Percentiles rank a stretch among this genome's conserved stretches.
Evolutionary conservation across 768 basidiomycete species (phyloP).

Genomic region (Tulasnella sp.): DNA sequence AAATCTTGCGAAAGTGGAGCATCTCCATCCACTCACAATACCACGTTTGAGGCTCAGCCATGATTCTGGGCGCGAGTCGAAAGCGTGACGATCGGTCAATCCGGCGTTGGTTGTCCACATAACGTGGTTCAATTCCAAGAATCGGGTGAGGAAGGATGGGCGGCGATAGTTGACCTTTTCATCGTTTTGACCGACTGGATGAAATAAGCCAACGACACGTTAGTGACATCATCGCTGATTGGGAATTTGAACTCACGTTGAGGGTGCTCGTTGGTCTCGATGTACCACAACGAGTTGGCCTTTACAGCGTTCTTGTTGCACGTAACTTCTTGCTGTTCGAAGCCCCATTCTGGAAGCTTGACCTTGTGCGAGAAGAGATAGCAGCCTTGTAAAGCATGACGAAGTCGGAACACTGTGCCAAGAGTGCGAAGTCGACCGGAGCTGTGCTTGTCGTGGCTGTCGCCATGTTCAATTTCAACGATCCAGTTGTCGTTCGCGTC

Average conservation of each 20-base stretch:
- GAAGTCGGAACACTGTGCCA: slow-evolving; percentile 77
- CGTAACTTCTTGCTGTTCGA: slow-evolving; percentile 98
- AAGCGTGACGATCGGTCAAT: slow-evolving; percentile 91
- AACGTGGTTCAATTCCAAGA: slow-evolving; percentile 86
- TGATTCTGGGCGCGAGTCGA: slow-evolving; percentile 86
- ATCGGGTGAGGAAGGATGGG: slow-evolving; percentile 91
- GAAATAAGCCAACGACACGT: slow-evolving; percentile 2
- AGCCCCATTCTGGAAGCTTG: slow-evolving; percentile 97
- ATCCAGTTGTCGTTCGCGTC: slow-evolving; percentile 94
- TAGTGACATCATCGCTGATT: neutral
- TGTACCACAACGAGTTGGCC: slow-evolving; percentile 89
- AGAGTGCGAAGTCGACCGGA: slow-evolving; percentile 74
- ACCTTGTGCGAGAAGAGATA: slow-evolving; percentile 98
- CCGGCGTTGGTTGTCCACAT: slow-evolving; percentile 99
- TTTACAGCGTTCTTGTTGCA: slow-evolving; percentile 96
- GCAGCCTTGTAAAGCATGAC: slow-evolving; percentile 87
- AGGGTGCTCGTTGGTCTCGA: slow-evolving; percentile 83
- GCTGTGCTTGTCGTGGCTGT: slow-evolving; percentile 66
- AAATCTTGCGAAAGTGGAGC: neutral
- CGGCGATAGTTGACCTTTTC: slow-evolving; percentile 84
- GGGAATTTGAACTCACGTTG: slow-evolving; percentile 55
- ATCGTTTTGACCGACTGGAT: slow-evolving; percentile 69
- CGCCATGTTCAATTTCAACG: slow-evolving; percentile 79
- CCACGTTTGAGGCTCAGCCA: slow-evolving; percentile 94
- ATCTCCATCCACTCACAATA: slow-evolving; percentile 65